Evolutionary conservation across 768 basidiomycete species (phyloP).

Genomic region (Mycena epipterygia): DNA sequence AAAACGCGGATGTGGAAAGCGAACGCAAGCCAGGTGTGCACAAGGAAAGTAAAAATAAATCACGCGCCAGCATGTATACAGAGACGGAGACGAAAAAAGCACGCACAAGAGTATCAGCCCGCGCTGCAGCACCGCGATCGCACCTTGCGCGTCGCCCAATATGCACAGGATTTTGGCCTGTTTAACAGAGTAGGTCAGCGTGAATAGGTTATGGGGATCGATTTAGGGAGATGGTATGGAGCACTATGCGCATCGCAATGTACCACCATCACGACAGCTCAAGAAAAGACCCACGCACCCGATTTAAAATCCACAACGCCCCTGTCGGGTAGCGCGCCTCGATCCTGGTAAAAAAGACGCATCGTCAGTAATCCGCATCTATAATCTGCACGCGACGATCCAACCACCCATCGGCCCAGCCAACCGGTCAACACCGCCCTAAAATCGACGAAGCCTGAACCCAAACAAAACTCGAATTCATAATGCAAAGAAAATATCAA

Average conservation of each 20-base stretch:
- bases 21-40: too few species aligned
- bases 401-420: too few species aligned
- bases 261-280: too few species aligned
- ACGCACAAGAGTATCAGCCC: slow-evolving; percentile 78
- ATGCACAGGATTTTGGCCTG: slow-evolving; percentile 78
- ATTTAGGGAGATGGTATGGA: neutral
- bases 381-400: too few species aligned
- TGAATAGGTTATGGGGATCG: too few species aligned
- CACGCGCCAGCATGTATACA: neutral
- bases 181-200: too few species aligned
- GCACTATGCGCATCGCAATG: too few species aligned
- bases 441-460: too few species aligned
- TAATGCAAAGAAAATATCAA: too few species aligned
- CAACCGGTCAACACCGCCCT: neutral
- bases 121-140: slow-evolving; percentile 71
- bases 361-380: neutral
- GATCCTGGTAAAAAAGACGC: slow-evolving; percentile 47
- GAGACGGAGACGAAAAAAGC: slow-evolving; percentile 39
- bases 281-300: slow-evolving; percentile 54
- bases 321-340: slow-evolving; percentile 63
- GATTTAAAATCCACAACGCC: slow-evolving; percentile 68
- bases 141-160: slow-evolving; percentile 70
- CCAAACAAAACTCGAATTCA: too few species aligned
- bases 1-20: too few species aligned
- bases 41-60: too few species aligned